These are phyloP conservation scores for Spizellomyces punctatus DNA, from an alignment of 192 early-diverging fungal species.

Conservation along the genomic window DNA sequence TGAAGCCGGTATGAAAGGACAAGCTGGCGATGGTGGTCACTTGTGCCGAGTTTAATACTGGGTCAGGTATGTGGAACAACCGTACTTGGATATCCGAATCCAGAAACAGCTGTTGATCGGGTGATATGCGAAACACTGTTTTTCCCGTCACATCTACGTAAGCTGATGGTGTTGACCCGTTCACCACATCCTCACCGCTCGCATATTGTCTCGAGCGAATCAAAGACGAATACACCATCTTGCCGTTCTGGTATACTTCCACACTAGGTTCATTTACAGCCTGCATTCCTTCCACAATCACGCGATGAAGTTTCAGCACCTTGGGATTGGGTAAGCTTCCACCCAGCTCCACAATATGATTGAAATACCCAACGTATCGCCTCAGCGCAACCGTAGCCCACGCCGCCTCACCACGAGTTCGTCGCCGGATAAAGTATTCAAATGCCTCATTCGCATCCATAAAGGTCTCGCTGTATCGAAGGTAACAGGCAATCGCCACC, in stretches of 20 bases:
- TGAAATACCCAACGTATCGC: constrained; percentile 60
- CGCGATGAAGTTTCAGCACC: constrained; percentile 42
- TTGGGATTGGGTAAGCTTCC: constrained; percentile 50
- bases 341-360: constrained; percentile 49
- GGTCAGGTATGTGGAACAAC: constrained; percentile 45
- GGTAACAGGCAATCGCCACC: constrained; percentile 51
- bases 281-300: constrained; percentile 49
- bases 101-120: constrained; percentile 24
- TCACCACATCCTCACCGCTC: not conserved
- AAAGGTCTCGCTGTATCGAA: constrained; percentile 48
- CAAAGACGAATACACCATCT: constrained; percentile 42
- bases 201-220: not conserved
- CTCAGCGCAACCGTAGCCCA: constrained; percentile 47
- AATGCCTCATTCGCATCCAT: constrained; percentile 52
- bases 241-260: constrained; percentile 55
- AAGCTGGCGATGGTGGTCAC: constrained; percentile 56
- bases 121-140: constrained; percentile 26
- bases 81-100: constrained; percentile 54
- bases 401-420: constrained; percentile 33
- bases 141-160: constrained; percentile 15
- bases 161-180: not conserved
- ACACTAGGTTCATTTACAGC: constrained; percentile 41
- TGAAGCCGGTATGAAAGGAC: constrained; percentile 65
- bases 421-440: constrained; percentile 48
- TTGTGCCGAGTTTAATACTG: constrained; percentile 28